Evolutionary conservation across 2,329 filamentous ascomycete species (phyloP).

Genomic region (Phyllosticta citrichinensis): DNA sequence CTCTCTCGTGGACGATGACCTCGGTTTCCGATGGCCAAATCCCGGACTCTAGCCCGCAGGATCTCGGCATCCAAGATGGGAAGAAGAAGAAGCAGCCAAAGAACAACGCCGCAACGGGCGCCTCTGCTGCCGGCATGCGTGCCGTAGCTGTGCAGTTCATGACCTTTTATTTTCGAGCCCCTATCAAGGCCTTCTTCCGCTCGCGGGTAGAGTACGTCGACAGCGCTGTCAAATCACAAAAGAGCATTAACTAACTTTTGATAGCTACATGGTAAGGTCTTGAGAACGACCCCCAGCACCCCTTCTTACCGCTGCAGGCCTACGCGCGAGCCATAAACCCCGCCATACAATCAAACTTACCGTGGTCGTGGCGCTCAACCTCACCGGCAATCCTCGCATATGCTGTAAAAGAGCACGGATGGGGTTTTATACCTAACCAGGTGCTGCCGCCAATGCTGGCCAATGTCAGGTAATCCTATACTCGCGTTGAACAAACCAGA

Average conservation of each 20-base stretch:
- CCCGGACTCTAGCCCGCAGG: constrained; percentile 1
- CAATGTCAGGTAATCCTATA: constrained; percentile 48
- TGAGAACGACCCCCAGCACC: neutral
- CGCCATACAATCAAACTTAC: constrained; percentile 35
- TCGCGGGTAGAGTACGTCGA: constrained; percentile 71
- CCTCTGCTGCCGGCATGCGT: constrained; percentile 76
- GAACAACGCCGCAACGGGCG: constrained; percentile 56
- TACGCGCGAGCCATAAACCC: constrained; percentile 56
- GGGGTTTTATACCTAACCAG: constrained; percentile 64
- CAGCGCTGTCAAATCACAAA: neutral
- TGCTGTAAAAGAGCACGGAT: constrained; percentile 60
- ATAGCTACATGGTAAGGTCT: constrained; percentile 41
- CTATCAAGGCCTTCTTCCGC: constrained; percentile 86
- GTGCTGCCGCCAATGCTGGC: constrained; percentile 66
- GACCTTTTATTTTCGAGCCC: constrained; percentile 80
- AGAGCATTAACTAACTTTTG: constrained; percentile 14
- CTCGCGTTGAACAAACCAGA: constrained; percentile 9
- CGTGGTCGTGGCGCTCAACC: constrained; percentile 54
- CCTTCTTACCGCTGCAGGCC: constrained; percentile 31
- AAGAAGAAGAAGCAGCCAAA: constrained; percentile 35
- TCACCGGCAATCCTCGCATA: constrained; percentile 60
- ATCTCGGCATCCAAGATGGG: constrained; percentile 5
- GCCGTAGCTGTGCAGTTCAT: constrained; percentile 67
- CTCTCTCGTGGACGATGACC: constrained; percentile 27
- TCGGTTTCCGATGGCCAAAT: constrained; percentile 21